Evolutionary conservation across 345 rosid genomes (phyloP), one percentile per base, ranked within the genome.

Genomic region (Bretschneidera sinensis): DNA sequence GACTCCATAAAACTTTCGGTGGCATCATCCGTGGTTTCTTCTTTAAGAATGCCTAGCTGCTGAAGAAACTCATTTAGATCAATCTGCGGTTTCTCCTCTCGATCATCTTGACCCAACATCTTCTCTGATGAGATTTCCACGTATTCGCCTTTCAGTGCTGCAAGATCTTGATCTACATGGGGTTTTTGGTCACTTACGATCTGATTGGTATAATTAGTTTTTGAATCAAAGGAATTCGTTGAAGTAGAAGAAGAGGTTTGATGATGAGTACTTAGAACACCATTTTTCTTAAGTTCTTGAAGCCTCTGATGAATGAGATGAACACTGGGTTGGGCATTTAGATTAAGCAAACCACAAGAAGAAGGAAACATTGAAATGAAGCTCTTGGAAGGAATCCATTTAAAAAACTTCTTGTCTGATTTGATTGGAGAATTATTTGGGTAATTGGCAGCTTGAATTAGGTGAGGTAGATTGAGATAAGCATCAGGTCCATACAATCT

Each of bases 1-100:
- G 59, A 71, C 4, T 55, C 17, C 47, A 45, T 39, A 28, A 39
- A 67, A 39, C 56, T 66, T 52, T 59, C 78, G 14, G 65, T 62
- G 23, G 47, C 70, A 23, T 69, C 71, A 31, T 63, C 59, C 20
- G 55, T 81, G 25, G 31, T 65, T 20, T 79, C 79, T 8, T 65
- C 81, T 60, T 85, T 86, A 54, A 83, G 63, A 39, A 94, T 83
- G 35, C 96, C 99, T 24, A 90, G 51, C 62, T 94, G 99, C 74
- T 90, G 86, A 60, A 94, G 95, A 57, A 88, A 90, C 91, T 90
- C 99, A 24, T 80, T 87, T 17, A 94, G 79, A 75, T 90, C 96
- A 63, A 94, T 83, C 86, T 90, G 95, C 11, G 87, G 90, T 76
- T 82, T 87, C 78, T 79, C 87, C 70, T 70, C 33, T 3, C 33